phyloP scores from a whole-genome alignment of 352 stramenopile genomes.

The Pythium dissotocum region DNA sequence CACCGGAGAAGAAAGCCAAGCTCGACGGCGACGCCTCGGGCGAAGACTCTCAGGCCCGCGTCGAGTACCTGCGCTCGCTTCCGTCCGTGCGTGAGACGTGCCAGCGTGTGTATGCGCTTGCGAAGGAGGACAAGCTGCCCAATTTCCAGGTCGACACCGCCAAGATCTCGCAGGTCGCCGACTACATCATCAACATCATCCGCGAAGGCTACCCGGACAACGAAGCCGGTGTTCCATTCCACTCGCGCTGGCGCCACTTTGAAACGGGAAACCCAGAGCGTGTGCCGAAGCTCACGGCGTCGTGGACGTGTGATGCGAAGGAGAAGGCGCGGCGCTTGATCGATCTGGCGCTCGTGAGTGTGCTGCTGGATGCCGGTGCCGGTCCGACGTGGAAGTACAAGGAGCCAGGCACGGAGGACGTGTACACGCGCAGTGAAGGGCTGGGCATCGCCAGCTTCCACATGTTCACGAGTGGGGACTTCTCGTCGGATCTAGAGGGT shows the following conservation, averaged over 20 bases:
- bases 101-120: conserved; percentile 62
- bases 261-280: conserved; percentile 73
- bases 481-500: conserved; percentile 49
- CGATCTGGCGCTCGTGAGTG: conserved; percentile 76
- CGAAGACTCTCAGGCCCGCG: conserved; percentile 11
- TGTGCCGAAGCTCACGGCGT: conserved; percentile 46
- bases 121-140: conserved; percentile 46
- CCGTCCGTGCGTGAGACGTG: conserved; percentile 69
- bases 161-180: conserved; percentile 58
- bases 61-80: conserved; percentile 69
- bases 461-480: conserved; percentile 79
- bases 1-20: conserved; percentile 24
- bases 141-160: conserved; percentile 60
- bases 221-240: conserved; percentile 67
- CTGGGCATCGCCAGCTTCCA: conserved; percentile 83
- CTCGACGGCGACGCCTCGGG: not conserved
- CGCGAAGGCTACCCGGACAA: conserved; percentile 51
- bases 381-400: conserved; percentile 71
- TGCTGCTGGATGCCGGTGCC: conserved; percentile 79
- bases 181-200: conserved; percentile 75
- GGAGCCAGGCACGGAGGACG: conserved; percentile 63
- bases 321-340: conserved; percentile 66
- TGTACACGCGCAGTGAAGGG: conserved; percentile 74
- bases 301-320: conserved; percentile 47
- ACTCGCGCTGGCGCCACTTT: conserved; percentile 83